A percentile compares a stretch with the other conserved stretches of the same genome.
phyloP scores from a whole-genome alignment of 352 stramenopile genomes.

The Thraustochytrium striatum region DNA sequence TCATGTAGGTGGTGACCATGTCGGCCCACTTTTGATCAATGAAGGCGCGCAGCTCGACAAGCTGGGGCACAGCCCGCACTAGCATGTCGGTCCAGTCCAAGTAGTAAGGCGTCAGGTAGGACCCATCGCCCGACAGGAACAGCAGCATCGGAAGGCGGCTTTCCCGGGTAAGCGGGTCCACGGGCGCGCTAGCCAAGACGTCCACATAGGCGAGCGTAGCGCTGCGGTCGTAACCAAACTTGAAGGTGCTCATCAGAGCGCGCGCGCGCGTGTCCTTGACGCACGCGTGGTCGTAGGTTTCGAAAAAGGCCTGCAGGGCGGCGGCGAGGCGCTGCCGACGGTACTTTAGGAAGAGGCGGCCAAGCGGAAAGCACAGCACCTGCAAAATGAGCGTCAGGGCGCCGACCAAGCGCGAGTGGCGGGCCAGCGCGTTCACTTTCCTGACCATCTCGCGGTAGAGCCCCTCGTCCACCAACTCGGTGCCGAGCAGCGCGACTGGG shows the following conservation, averaged over 20 bases:
- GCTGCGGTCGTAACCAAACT: conserved; percentile 21
- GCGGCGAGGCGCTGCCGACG: neutral
- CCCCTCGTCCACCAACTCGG: neutral
- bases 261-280: conserved; percentile 2
- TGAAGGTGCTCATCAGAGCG: conserved; percentile 44
- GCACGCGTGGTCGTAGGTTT: conserved; percentile 43
- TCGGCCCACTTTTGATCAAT: conserved; percentile 37
- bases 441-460: neutral
- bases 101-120: conserved; percentile 12
- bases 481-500: neutral
- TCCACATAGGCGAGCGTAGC: conserved; percentile 24
- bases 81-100: conserved; percentile 9
- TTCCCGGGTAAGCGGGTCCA: neutral
- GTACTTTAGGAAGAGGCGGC: conserved; percentile 19
- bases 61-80: conserved; percentile 19
- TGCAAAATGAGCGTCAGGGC: neutral
- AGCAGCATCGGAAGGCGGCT: conserved; percentile 9
- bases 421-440: conserved; percentile 13
- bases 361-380: conserved; percentile 23
- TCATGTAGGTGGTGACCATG: neutral
- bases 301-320: conserved; percentile 4
- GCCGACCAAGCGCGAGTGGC: neutral
- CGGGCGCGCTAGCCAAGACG: conserved; percentile 16
- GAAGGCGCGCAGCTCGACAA: conserved; percentile 39
- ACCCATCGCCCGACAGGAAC: conserved; percentile 36